Evolutionary conservation across 768 basidiomycete species (phyloP), one percentile per base, ranked within the genome.

Genomic region (Naganishia kalamii): DNA sequence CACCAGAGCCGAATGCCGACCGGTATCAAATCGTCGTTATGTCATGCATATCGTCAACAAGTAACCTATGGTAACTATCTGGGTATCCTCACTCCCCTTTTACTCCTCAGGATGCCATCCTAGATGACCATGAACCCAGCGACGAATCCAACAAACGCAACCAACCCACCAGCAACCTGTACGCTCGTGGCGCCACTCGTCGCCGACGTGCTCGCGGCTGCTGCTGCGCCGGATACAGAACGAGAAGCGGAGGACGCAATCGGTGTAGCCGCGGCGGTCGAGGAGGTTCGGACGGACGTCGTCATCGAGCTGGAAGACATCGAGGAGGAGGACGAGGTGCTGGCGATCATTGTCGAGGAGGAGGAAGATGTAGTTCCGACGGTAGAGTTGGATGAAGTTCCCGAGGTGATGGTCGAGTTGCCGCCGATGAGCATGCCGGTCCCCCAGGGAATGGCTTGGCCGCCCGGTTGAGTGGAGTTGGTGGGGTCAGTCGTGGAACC

Each of bases 371-470:
- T 57, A 13, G 50, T 29, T 48, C 66, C 60, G 21, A 50, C 48
- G 29, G 66, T 60, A 46, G 66, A 67, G 48, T 54, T 62, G 11
- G 68, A 63, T 17, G 64, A 44, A 47, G 66, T 30, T 12, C 46
- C 48, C 44, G 60, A 63, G 40, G 44, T 57, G 47, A 51, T 44
- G 27, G 65, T 48, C 25, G 32, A 33, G 65, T 48, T 27, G 61
- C 72, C 29, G 69, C 60, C 11, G 51, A 60, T 29, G 64, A 33
- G 35, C 37, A 29, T 7, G 52, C 32, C 67, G 57, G 54, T 63
- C 66, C 76, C 76, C 75, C 75, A 77, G 21, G 70, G 62, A 32
- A 77, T 72, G 11, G 70, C 49, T 8, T 37, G 57, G 21, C 75
- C 76, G 27, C 60, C 69, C 44, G 70, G 71, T 41, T 69, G 70